Conservation (phyloP, 495 filamentous ascomycete species). For the Chlorociboria aeruginascens region DNA sequence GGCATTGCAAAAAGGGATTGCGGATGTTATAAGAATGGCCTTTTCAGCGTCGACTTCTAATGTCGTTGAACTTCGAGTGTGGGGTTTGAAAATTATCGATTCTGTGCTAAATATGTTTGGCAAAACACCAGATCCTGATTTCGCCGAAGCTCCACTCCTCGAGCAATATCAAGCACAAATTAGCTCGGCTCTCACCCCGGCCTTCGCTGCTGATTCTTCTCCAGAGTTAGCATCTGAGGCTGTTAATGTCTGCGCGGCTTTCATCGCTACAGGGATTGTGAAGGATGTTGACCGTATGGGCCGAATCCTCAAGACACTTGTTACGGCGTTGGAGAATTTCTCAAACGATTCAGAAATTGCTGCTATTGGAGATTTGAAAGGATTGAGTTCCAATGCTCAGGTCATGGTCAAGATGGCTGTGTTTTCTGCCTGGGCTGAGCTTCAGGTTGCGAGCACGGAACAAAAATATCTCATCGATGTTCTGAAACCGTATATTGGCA, state of each 20-base stretch:
- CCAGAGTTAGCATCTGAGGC: slow-evolving; percentile 90
- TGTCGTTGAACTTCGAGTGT: slow-evolving; percentile 77
- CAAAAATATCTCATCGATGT: slow-evolving; percentile 83
- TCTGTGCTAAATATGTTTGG: slow-evolving; percentile 93
- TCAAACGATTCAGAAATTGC: slow-evolving; percentile 72
- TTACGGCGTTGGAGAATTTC: slow-evolving; percentile 87
- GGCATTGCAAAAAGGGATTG: slow-evolving; percentile 71
- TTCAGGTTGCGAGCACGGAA: slow-evolving; percentile 92
- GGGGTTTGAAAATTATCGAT: slow-evolving; percentile 86
- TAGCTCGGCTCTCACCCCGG: slow-evolving; percentile 88
- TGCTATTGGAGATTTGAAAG: slow-evolving; percentile 84
- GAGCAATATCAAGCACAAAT: slow-evolving; percentile 99
- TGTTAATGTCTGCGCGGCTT: slow-evolving; percentile 93
- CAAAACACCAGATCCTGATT: slow-evolving; percentile 89
- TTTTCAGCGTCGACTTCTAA: slow-evolving; percentile 94
- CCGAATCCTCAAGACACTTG: slow-evolving; percentile 83
- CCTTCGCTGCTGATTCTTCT: slow-evolving; percentile 91
- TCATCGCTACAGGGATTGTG: slow-evolving; percentile 94
- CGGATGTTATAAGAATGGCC: slow-evolving; percentile 91
- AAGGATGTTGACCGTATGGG: slow-evolving; percentile 98
- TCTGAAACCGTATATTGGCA: slow-evolving; percentile 79
- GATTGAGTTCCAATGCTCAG: slow-evolving; percentile 88
- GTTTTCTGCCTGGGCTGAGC: slow-evolving; percentile 96
- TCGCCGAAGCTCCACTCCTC: slow-evolving; percentile 84
- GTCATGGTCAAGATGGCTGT: slow-evolving; percentile 98